phyloP scores from a whole-genome alignment of 176 grass and related monocot genomes.

The Aegilops bicornis region DNA sequence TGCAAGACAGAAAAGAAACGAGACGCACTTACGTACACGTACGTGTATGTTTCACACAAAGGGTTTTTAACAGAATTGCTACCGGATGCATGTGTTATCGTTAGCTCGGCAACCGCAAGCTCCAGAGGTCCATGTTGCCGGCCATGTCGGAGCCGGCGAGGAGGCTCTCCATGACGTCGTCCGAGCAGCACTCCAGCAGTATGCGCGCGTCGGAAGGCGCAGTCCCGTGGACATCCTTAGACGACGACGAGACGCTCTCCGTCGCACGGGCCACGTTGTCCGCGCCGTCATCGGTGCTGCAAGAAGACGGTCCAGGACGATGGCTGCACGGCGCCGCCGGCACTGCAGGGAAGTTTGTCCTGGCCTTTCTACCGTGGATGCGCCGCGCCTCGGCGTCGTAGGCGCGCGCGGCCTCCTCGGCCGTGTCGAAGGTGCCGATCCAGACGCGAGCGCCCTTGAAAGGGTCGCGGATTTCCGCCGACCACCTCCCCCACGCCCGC shows the following conservation, averaged over 20 bases:
- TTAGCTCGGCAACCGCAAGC: background rate
- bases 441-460: slow-evolving; percentile 48
- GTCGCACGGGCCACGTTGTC: background rate
- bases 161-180: slow-evolving; percentile 35
- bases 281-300: background rate
- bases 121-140: background rate
- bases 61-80: no score
- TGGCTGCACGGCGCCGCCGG: background rate
- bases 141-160: slow-evolving; percentile 24
- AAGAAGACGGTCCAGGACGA: background rate
- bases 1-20: no score
- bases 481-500: slow-evolving; percentile 31
- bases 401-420: slow-evolving; percentile 69
- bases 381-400: slow-evolving; percentile 57
- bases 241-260: background rate
- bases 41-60: no score
- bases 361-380: slow-evolving; percentile 20
- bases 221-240: background rate
- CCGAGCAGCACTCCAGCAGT: slow-evolving; percentile 29
- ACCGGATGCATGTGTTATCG: no score
- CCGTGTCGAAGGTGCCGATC: slow-evolving; percentile 94
- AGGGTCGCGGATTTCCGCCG: slow-evolving; percentile 30
- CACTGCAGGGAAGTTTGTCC: slow-evolving; percentile 15
- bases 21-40: no score
- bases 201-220: background rate